Base-by-base conservation (phyloP, 106 monocot genomes). In the Dendrobium officinale region DNA sequence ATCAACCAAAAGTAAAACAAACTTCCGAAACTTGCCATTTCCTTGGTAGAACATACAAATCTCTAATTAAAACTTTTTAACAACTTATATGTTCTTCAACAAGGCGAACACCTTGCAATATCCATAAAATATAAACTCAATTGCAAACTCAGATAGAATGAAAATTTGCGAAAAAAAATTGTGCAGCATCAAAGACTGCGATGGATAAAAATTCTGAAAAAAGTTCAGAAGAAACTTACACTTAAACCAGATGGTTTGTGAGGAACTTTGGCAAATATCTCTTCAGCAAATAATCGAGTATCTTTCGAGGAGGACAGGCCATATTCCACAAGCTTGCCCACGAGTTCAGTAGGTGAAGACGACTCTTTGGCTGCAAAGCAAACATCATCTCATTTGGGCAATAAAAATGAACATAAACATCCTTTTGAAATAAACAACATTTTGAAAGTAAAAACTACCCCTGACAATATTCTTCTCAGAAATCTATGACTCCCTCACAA, bases 341-440 rank as follows among this genome's bases (percentile, higher is more conserved):
- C 37, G 6, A 97, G 85, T 43, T 90, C 90, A 20, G 33, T 68
- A 17, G 94, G 85, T 0, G 94, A 92, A 13, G 89, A 78, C 19
- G 88, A 83, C 70, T 97, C 89, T 82, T 91, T 94, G 15, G 96
- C 96, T 96, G 87, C 20, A 15, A 74, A 81, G 89, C 42, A 19
- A 67, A 15, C 3, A 26, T 10, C 9, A 10, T 19, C 5, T 10
- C 0, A 17, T 9, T 13, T 10, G 27, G 0, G 0, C 41, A 42
- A 42, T 27, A 67, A 29, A 2, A 26, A 80, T 42, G 8, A 55
- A 78, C 8, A 58, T 15, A 70, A 37, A 70, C 2, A 70, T 13
- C 31, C 33, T 70, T 70, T 31, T 70, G 37, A 7, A 37, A 31
- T 37, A 70, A 37, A 70, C 29, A 70, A 3, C 31, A 70, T 70